Percentiles rank a stretch among this genome's conserved stretches.
Conservation (phyloP, 2,329 filamentous ascomycete species). For the Paecilomyces niveus region DNA sequence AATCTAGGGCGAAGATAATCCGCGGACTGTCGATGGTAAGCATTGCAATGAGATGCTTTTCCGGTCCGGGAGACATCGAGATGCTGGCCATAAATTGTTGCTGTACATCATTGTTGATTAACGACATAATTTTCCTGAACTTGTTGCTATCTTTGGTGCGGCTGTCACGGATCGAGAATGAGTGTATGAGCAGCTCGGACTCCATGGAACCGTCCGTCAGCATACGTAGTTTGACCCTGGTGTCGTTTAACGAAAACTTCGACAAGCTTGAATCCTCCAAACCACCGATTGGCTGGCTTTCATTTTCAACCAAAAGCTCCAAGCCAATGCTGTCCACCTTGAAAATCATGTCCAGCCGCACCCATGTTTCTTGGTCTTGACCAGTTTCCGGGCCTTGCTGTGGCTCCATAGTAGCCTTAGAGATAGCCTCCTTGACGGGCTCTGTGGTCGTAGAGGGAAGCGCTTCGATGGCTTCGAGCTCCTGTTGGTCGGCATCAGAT, state of each 20-base stretch:
- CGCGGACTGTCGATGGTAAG: conserved; percentile 91
- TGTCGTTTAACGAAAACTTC: conserved; percentile 89
- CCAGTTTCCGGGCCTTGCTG: conserved; percentile 65
- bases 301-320: conserved; percentile 72
- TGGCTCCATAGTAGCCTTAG: conserved; percentile 45
- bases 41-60: conserved; percentile 79
- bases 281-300: conserved; percentile 70
- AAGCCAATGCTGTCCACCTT: conserved; percentile 79
- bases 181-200: conserved; percentile 85
- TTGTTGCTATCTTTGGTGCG: conserved; percentile 87
- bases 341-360: conserved; percentile 87
- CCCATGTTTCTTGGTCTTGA: conserved; percentile 67
- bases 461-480: conserved; percentile 68
- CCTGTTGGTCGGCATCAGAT: conserved; percentile 62
- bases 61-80: conserved; percentile 78
- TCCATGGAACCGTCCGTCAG: conserved; percentile 86
- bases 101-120: conserved; percentile 82
- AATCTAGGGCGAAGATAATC: conserved; percentile 92
- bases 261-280: conserved; percentile 76
- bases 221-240: conserved; percentile 85
- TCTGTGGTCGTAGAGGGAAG: conserved; percentile 53
- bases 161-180: conserved; percentile 90
- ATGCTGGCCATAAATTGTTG: conserved; percentile 98
- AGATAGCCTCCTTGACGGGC: conserved; percentile 42
- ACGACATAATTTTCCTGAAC: conserved; percentile 96